phyloP scores from a whole-genome alignment of 2,329 filamentous ascomycete species.

The Escovopsis sp. region DNA sequence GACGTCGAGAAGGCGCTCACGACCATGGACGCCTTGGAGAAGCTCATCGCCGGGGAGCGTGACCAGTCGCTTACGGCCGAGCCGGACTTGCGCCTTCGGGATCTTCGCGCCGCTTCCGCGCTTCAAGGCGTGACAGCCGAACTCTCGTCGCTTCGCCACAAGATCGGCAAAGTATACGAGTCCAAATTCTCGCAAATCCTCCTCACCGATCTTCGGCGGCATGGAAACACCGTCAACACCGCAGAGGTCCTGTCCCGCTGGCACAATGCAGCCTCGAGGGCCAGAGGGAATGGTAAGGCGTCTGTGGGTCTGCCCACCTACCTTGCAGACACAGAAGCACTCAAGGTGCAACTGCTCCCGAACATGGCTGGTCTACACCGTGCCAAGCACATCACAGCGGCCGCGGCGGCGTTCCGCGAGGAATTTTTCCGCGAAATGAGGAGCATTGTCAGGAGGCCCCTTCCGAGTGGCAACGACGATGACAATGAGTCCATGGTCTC shows the following conservation, averaged over 20 bases:
- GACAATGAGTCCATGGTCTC: slow-evolving; percentile 85
- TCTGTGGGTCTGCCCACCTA: slow-evolving; percentile 64
- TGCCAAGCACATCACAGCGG: slow-evolving; percentile 63
- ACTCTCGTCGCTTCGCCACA: slow-evolving; percentile 56
- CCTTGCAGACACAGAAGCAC: slow-evolving; percentile 51
- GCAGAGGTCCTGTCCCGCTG: slow-evolving; percentile 70
- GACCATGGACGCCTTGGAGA: slow-evolving; percentile 62
- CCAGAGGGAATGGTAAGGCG: slow-evolving; percentile 51
- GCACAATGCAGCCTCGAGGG: slow-evolving; percentile 60
- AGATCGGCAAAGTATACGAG: slow-evolving; percentile 81
- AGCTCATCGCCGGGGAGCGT: slow-evolving; percentile 59
- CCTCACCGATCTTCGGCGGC: slow-evolving; percentile 64
- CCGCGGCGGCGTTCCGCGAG: slow-evolving; percentile 73
- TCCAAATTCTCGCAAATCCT: slow-evolving; percentile 62
- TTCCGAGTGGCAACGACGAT: slow-evolving; percentile 88
- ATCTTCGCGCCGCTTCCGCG: slow-evolving; percentile 63
- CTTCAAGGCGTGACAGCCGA: slow-evolving; percentile 68
- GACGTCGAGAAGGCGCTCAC: slow-evolving; percentile 68
- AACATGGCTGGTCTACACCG: slow-evolving; percentile 67
- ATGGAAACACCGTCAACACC: slow-evolving; percentile 56
- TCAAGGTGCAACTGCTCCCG: slow-evolving; percentile 55
- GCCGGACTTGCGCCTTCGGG: slow-evolving; percentile 31
- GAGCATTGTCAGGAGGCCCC: slow-evolving; percentile 62
- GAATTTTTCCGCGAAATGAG: slow-evolving; percentile 75
- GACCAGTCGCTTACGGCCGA: slow-evolving; percentile 20